Conservation (phyloP, 805 yeast genomes). For the Yueomyces sinensis region DNA sequence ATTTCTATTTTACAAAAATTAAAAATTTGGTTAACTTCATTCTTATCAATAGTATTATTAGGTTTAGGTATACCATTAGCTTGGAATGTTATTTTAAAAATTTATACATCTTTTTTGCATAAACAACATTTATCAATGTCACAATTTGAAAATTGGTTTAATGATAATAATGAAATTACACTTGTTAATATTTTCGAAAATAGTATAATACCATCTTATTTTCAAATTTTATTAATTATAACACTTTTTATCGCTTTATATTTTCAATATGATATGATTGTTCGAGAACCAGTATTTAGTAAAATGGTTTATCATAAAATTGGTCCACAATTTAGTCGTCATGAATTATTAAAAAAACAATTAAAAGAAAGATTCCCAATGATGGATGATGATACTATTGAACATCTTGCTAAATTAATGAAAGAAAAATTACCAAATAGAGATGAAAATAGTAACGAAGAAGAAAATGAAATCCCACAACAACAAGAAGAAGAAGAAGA, state of each 20-base stretch:
- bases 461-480: constrained; percentile 2
- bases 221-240: constrained; percentile 29
- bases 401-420: constrained; percentile 17
- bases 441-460: constrained; percentile 6
- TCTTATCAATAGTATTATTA: constrained; percentile 26
- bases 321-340: constrained; percentile 30
- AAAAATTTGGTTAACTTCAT: constrained; percentile 9
- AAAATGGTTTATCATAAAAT: constrained; percentile 44
- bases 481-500: constrained; percentile 1
- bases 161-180: not conserved
- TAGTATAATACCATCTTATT: constrained; percentile 14
- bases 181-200: constrained; percentile 3
- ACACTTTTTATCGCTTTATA: constrained; percentile 34
- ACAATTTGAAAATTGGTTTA: constrained; percentile 9
- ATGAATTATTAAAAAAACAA: constrained; percentile 16
- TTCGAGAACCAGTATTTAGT: constrained; percentile 53
- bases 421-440: constrained; percentile 10
- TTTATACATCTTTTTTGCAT: constrained; percentile 44
- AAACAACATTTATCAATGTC: constrained; percentile 32
- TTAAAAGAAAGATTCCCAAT: constrained; percentile 20
- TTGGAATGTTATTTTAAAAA: constrained; percentile 41
- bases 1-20: constrained; percentile 8
- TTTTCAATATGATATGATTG: constrained; percentile 58
- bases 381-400: constrained; percentile 22
- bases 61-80: constrained; percentile 31